Percentiles rank a stretch among this genome's conserved stretches.
phyloP scores from a whole-genome alignment of 2,329 filamentous ascomycete genomes.

The Exophiala spinifera region DNA sequence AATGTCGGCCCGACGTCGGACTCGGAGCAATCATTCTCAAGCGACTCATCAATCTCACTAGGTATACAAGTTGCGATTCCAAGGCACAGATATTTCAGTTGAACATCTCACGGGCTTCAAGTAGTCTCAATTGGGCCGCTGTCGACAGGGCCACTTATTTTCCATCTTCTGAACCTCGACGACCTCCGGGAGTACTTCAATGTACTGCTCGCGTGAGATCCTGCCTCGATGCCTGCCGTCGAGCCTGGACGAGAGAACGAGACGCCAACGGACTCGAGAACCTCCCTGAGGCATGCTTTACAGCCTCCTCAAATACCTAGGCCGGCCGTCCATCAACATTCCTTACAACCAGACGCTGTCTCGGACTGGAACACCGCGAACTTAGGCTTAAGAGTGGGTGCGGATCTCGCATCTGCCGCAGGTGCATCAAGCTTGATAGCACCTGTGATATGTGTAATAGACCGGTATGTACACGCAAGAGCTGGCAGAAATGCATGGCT shows the following conservation, averaged over 20 bases:
- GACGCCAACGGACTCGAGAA: not conserved
- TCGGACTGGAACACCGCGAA: constrained; percentile 71
- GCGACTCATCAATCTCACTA: not conserved
- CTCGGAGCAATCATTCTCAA: not conserved
- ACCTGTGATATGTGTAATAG: constrained; percentile 82
- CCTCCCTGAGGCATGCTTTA: not conserved
- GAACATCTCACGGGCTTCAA: too few species aligned
- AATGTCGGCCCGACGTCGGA: not conserved
- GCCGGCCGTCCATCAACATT: constrained; percentile 5
- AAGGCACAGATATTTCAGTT: too few species aligned
- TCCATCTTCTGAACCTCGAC: too few species aligned
- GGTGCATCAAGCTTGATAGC: constrained; percentile 74
- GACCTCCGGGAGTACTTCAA: constrained; percentile 5
- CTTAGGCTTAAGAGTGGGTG: constrained; percentile 62
- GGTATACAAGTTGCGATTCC: too few species aligned
- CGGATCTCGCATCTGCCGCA: constrained; percentile 67
- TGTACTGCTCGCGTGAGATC: constrained; percentile 4
- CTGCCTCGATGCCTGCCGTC: constrained; percentile 7
- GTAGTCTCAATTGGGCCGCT: too few species aligned
- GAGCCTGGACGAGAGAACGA: constrained; percentile 5
- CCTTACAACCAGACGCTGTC: constrained; percentile 6
- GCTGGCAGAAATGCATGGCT: not conserved
- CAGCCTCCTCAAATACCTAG: constrained; percentile 7
- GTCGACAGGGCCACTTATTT: too few species aligned
- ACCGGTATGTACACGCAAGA: constrained; percentile 58